Evolutionary conservation across 768 basidiomycete genomes (phyloP), one percentile per base, ranked within the genome.

Genomic region (Chiua virens): DNA sequence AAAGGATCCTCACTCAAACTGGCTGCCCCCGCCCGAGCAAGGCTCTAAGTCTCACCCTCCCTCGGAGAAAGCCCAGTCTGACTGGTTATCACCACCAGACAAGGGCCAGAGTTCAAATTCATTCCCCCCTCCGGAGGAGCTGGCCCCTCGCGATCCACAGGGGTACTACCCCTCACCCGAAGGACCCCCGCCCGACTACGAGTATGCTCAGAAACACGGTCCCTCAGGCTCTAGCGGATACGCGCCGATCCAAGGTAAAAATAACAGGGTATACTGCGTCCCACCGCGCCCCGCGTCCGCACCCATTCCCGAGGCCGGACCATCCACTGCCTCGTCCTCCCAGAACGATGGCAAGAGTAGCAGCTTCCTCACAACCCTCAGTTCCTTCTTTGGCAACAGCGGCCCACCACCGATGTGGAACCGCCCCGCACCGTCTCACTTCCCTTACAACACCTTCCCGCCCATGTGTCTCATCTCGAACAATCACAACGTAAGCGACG

Each of bases 391-490:
- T 34, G 67, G 68, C 8, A 55, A 55, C 49, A 56, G 55, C 2
- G 67, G 67, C 1, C 42, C 62, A 3, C 67, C 67, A 0, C 50
- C 52, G 0, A 59, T 60, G 59, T 68, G 67, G 67, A 54, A 58
- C 0, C 68, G 67, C 28, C 62, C 23, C 1, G 34, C 59, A 3
- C 56, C 56, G 1, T 11, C 25, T 6, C 27, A 52, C 11, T 28
- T 68, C 1, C 47, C 53, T 3, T 66, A 59, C 52, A 27, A n/a
- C 11, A 48, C 56, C 2, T 68, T 68, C 49, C 64, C 66, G 23
- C 49, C 68, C 34, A 68, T 68, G 67, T 62, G 60, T 52, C 43
- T 68, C 32, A 49, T 66, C 18, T 68, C 67, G 17, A 66, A 68
- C 17, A 14, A 28, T 34, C 41, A 58, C 4, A 47, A 53, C 1